These are phyloP conservation scores for Termitomyces heimii DNA, from an alignment of 768 basidiomycete species.

Conservation along the genomic window DNA sequence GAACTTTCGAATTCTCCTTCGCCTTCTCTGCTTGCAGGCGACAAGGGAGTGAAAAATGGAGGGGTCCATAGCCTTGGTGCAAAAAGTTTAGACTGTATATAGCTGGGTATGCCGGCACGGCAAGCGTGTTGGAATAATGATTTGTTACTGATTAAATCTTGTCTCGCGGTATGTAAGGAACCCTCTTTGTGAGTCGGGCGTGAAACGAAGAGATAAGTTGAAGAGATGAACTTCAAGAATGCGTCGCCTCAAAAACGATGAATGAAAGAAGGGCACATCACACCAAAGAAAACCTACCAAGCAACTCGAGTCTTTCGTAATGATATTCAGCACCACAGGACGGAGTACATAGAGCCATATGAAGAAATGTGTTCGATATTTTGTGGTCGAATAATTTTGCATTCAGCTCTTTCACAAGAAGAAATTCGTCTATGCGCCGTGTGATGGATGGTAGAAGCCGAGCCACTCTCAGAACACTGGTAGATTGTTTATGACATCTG, in stretches of 20 bases:
- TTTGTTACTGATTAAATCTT: slow-evolving; percentile 72
- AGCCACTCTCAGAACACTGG: slow-evolving; percentile 61
- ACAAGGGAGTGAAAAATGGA: slow-evolving; percentile 26
- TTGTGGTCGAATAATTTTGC: slow-evolving; percentile 55
- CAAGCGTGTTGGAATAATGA: slow-evolving; percentile 51
- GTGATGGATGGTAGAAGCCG: slow-evolving; percentile 71
- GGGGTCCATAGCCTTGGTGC: slow-evolving; percentile 63
- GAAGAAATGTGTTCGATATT: slow-evolving; percentile 57
- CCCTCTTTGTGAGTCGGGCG: slow-evolving; percentile 63
- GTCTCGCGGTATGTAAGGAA: slow-evolving; percentile 58
- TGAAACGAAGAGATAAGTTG: slow-evolving; percentile 68
- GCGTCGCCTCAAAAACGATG: slow-evolving; percentile 54
- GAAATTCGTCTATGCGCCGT: slow-evolving; percentile 63
- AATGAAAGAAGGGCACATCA: slow-evolving; percentile 4
- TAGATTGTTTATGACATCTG: neutral
- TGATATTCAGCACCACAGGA: slow-evolving; percentile 65
- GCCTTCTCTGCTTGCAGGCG: neutral
- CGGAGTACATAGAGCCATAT: slow-evolving; percentile 64
- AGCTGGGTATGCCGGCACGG: slow-evolving; percentile 58
- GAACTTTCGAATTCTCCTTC: neutral
- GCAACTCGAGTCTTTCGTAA: slow-evolving; percentile 81
- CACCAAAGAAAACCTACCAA: slow-evolving; percentile 44
- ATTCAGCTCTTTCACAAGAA: slow-evolving; percentile 78
- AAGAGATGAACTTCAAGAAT: slow-evolving; percentile 74
- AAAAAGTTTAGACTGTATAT: slow-evolving; percentile 70